Percentiles rank a stretch among this genome's conserved stretches.
phyloP scores from a whole-genome alignment of 225 moss, liverwort and hornwort species.

The Physcomitrellopsis africana region DNA sequence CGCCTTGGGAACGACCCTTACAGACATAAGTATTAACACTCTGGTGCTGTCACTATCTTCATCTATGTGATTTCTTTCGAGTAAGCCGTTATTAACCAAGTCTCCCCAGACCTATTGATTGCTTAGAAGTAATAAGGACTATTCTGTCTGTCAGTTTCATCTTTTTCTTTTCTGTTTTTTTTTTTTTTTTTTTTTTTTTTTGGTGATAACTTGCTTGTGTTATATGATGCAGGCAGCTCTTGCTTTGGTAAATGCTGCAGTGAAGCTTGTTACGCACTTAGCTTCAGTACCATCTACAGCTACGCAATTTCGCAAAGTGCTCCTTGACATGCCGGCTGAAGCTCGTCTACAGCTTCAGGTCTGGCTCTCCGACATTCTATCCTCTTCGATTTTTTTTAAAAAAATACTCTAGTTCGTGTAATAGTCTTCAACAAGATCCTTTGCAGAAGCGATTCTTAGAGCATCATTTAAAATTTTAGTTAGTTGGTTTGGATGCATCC shows the following conservation, averaged over 20 bases:
- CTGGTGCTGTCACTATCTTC: slow-evolving; percentile 8
- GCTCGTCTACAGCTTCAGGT: slow-evolving; percentile 94
- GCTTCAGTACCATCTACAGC: slow-evolving; percentile 88
- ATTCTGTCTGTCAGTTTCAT: neutral
- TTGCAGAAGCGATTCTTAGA: slow-evolving; percentile 12
- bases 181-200: too few relatives aligned
- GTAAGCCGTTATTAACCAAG: neutral
- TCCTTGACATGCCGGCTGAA: slow-evolving; percentile 85
- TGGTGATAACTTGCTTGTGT: slow-evolving; percentile 13
- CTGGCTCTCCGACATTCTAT: neutral
- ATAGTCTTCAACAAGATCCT: slow-evolving; percentile 8
- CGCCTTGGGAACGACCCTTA: neutral
- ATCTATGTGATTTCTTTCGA: neutral
- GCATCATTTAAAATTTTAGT: slow-evolving; percentile 9
- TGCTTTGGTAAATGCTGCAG: slow-evolving; percentile 71
- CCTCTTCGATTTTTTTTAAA: neutral
- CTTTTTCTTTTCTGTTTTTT: slow-evolving; percentile 14
- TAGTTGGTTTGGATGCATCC: neutral
- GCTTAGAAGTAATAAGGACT: neutral
- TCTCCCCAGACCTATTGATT: neutral
- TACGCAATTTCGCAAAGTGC: slow-evolving; percentile 81
- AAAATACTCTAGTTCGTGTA: slow-evolving; percentile 1
- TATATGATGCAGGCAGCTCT: slow-evolving; percentile 52
- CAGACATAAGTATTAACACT: neutral
- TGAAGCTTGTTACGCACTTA: slow-evolving; percentile 95